Evolutionary conservation across 306 rosid genomes (phyloP), one percentile per base, ranked within the genome.

Genomic region (Quercus dentata): DNA sequence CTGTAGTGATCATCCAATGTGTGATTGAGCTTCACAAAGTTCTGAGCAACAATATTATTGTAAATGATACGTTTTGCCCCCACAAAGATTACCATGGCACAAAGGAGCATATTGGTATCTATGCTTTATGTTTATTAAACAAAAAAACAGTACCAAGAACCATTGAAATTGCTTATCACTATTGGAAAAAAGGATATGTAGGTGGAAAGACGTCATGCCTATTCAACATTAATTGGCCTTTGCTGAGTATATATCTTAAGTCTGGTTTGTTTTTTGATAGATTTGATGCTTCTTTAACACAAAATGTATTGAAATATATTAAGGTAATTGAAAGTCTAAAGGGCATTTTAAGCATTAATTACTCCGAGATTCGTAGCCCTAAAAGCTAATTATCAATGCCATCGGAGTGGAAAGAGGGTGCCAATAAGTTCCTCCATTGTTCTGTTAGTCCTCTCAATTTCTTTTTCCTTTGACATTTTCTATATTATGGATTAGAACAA

Each of bases 41-140:
- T 79, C 73, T 9, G 51, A 51, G 51, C 18, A 41, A 19, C 46
- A 27, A 46, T 57, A 64, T 58, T 20, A 14, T 74, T 28, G 21
- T 41, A 76, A 69, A 71, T 61, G 69, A 59, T 71, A 69, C 28
- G 55, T 79, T 25, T 23, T 56, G 74, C 78, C 71, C 76, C 35
- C 20, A 55, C 58, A 74, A 35, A 73, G 52, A 55, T 44, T 35
- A 52, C 23, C 30, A 75, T 62, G 76, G 77, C 27, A 58, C 56
- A 82, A 52, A 61, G 71, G 14, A 57, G 80, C 78, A 83, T 35
- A 64, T 77, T 77, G 72, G 83, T 71, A 75, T 49, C 68, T 78
- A 80, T 72, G 79, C 71, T 51, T 57, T 56, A 14, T 46, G 52
- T 65, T 35, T 68, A 81, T 41, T 70, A 63, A 80, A 77, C 52